phyloP scores from a whole-genome alignment of 106 monocot genomes.

The Allium cepa region DNA sequence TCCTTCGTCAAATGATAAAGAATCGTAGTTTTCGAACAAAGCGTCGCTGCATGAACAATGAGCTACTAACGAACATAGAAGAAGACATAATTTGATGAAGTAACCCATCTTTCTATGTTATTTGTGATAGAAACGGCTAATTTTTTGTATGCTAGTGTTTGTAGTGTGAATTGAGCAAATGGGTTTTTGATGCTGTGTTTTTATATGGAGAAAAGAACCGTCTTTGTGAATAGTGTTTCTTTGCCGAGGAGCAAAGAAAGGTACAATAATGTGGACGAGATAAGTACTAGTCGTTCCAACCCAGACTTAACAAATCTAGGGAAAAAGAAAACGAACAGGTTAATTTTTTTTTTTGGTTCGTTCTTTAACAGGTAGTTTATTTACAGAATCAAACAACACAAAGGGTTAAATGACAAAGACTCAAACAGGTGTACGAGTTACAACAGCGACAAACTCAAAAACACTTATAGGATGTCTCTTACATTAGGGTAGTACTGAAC shows the following conservation, averaged over 20 bases:
- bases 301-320: no score
- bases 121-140: not conserved
- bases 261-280: no score
- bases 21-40: constrained; percentile 4
- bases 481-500: no score
- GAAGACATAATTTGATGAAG: constrained; percentile 8
- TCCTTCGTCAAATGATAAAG: constrained; percentile 48
- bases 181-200: not conserved
- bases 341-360: no score
- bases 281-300: no score
- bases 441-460: no score
- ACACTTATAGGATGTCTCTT: no score
- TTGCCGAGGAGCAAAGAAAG: constrained; percentile 9
- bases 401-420: no score
- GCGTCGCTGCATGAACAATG: not conserved
- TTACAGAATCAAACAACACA: no score
- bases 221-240: constrained; percentile 2
- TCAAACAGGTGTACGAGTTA: no score
- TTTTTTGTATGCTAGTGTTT: not conserved
- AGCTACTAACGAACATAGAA: constrained; percentile 2
- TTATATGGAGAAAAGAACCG: constrained; percentile 4
- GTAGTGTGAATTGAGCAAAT: not conserved
- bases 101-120: not conserved
- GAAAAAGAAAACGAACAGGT: no score
- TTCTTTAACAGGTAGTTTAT: no score